A percentile compares a stretch with the other conserved stretches of the same genome.
Evolutionary conservation across 164 flowering plant species (phyloP).

Genomic region (Vitis labrusca): DNA sequence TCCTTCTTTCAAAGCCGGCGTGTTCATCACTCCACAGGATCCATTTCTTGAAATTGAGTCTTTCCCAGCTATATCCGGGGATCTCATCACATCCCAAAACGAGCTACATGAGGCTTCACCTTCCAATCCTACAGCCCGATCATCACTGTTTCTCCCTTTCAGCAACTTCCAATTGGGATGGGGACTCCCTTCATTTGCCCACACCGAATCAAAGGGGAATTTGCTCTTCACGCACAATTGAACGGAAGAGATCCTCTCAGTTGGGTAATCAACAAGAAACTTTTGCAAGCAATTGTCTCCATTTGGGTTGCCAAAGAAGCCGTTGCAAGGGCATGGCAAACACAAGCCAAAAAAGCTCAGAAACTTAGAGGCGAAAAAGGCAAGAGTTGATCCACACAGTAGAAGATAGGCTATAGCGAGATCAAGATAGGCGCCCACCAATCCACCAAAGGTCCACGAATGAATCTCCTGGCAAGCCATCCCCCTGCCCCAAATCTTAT

Average conservation of each 20-base stretch:
- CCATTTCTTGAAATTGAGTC: neutral
- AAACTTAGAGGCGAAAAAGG: conserved; percentile 57
- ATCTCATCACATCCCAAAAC: conserved; percentile 24
- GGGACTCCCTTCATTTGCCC: conserved; percentile 15
- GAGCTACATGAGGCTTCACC: conserved; percentile 60
- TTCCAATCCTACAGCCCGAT: conserved; percentile 31
- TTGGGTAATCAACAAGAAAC: conserved; percentile 49
- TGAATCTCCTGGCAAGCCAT: conserved; percentile 50
- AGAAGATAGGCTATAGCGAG: conserved; percentile 62
- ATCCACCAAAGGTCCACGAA: conserved; percentile 59
- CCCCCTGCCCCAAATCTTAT: neutral
- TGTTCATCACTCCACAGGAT: conserved; percentile 5
- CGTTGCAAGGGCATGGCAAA: conserved; percentile 82
- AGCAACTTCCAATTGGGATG: conserved; percentile 13
- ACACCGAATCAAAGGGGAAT: conserved; percentile 58
- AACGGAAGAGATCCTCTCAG: conserved; percentile 46
- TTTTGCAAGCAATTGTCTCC: conserved; percentile 43
- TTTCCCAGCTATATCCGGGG: conserved; percentile 8
- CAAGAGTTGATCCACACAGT: conserved; percentile 63
- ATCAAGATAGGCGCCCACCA: conserved; percentile 87
- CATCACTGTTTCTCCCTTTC: conserved; percentile 5
- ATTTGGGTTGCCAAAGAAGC: conserved; percentile 46
- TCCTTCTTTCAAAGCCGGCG: conserved; percentile 7
- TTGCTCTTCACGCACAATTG: conserved; percentile 45
- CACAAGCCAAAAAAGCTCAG: conserved; percentile 58